Conservation (phyloP, 345 rosid species). For the Aquilaria sinensis region DNA sequence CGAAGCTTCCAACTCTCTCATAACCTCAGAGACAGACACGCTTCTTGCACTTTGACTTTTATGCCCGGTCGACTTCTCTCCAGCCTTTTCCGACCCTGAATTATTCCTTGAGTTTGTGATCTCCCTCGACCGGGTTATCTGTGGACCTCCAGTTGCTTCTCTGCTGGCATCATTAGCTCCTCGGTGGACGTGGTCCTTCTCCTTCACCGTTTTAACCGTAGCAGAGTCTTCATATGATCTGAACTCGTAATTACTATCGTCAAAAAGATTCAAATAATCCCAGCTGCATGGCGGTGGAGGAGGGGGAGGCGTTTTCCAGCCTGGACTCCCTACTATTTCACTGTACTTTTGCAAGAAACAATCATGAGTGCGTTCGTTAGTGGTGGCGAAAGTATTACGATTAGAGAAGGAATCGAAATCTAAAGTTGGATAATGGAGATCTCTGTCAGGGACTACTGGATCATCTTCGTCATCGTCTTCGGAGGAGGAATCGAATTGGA, state of each 20-base stretch:
- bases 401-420: conserved; percentile 14
- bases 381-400: conserved; percentile 1
- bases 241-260: conserved; percentile 26
- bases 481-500: conserved; percentile 42
- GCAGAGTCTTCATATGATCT: conserved; percentile 23
- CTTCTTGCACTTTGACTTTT: conserved; percentile 14
- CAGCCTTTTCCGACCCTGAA: conserved; percentile 7
- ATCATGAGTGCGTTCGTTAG: background rate
- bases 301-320: conserved; percentile 27
- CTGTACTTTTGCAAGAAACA: background rate
- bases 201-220: conserved; percentile 6
- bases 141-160: background rate
- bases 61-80: conserved; percentile 13
- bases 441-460: background rate
- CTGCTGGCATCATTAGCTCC: background rate
- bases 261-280: conserved; percentile 25
- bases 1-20: conserved; percentile 25
- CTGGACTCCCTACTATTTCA: conserved; percentile 7
- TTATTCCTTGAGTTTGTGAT: conserved; percentile 7
- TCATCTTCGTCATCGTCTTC: conserved; percentile 35
- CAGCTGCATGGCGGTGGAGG: conserved; percentile 9
- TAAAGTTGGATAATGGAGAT: conserved; percentile 18
- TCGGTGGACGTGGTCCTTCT: conserved; percentile 8
- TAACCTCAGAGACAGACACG: conserved; percentile 15
- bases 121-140: conserved; percentile 3